Evolutionary conservation across 2,329 filamentous ascomycete genomes (phyloP).

Genomic region (Fusarium sulawesiense): DNA sequence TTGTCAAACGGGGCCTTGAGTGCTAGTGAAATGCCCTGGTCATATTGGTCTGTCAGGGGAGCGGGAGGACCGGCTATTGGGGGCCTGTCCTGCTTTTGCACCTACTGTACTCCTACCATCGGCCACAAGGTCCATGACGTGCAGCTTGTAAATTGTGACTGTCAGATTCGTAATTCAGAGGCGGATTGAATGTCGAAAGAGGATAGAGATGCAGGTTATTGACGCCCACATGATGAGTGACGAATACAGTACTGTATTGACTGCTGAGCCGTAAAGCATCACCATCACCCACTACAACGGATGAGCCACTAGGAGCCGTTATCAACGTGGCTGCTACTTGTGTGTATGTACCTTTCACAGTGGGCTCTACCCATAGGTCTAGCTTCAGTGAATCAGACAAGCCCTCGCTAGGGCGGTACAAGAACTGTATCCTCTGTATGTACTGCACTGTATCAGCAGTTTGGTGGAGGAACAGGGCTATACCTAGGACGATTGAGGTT

Average conservation of each 20-base stretch:
- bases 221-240: slow-evolving; percentile 20
- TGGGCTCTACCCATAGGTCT: neutral
- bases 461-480: slow-evolving; percentile 23
- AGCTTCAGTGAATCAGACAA: slow-evolving; percentile 16
- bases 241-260: neutral
- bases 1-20: slow-evolving; percentile 28
- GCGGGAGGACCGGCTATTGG: slow-evolving; percentile 29
- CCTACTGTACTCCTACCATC: neutral
- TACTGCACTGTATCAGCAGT: slow-evolving; percentile 8
- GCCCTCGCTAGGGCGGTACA: slow-evolving; percentile 22
- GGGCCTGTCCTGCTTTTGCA: slow-evolving; percentile 6
- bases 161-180: slow-evolving; percentile 3
- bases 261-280: slow-evolving; percentile 18
- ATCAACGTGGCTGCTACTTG: slow-evolving; percentile 35
- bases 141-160: slow-evolving; percentile 17
- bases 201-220: neutral
- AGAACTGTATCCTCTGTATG: slow-evolving; percentile 21
- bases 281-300: neutral
- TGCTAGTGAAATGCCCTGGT: slow-evolving; percentile 23
- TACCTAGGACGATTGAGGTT: neutral
- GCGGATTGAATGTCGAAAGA: neutral
- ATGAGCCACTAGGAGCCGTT: slow-evolving; percentile 33
- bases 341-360: neutral
- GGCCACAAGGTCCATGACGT: slow-evolving; percentile 29
- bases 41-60: slow-evolving; percentile 24